phyloP scores from a whole-genome alignment of 371 early-diverging fungal genomes.

The Lichtheimia hyalospora region DNA sequence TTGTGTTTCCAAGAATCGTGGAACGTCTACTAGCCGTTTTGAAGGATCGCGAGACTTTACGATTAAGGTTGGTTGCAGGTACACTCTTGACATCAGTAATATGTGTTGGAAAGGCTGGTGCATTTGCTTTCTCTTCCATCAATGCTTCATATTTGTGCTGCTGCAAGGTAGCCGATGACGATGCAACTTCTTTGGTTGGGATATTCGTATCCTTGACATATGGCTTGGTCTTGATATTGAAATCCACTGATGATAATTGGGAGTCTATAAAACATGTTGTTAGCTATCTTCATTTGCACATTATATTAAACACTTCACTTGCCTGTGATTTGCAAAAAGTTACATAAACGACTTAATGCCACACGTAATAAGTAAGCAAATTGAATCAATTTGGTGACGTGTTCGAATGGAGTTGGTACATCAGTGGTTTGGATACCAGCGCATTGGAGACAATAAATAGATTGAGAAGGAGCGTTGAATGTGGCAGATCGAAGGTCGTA shows the following conservation, averaged over 20 bases:
- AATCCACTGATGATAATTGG: conserved; percentile 42
- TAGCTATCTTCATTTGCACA: neutral
- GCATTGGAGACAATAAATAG: conserved; percentile 49
- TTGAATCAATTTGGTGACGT: conserved; percentile 85
- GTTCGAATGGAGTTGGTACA: conserved; percentile 54
- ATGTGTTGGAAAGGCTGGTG: conserved; percentile 40
- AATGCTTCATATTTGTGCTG: conserved; percentile 6
- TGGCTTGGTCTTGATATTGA: conserved; percentile 28
- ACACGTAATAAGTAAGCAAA: conserved; percentile 86
- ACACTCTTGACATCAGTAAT: conserved; percentile 61
- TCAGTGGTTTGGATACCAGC: conserved; percentile 23
- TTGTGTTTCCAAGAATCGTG: conserved; percentile 38
- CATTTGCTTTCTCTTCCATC: conserved; percentile 16
- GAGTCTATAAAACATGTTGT: conserved; percentile 19
- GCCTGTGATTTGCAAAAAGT: conserved; percentile 72
- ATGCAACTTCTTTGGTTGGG: conserved; percentile 10
- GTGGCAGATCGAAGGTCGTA: conserved; percentile 46
- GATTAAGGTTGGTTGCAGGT: conserved; percentile 60
- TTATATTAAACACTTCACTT: neutral
- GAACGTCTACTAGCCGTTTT: conserved; percentile 55
- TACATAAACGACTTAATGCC: conserved; percentile 82
- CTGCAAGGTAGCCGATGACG: conserved; percentile 9
- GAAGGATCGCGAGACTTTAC: conserved; percentile 57
- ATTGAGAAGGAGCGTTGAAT: conserved; percentile 42
- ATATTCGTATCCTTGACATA: conserved; percentile 4